Evolutionary conservation across 768 basidiomycete species (phyloP), one percentile per base, ranked within the genome.

Genomic region (Xerocomellus chrysenteron): DNA sequence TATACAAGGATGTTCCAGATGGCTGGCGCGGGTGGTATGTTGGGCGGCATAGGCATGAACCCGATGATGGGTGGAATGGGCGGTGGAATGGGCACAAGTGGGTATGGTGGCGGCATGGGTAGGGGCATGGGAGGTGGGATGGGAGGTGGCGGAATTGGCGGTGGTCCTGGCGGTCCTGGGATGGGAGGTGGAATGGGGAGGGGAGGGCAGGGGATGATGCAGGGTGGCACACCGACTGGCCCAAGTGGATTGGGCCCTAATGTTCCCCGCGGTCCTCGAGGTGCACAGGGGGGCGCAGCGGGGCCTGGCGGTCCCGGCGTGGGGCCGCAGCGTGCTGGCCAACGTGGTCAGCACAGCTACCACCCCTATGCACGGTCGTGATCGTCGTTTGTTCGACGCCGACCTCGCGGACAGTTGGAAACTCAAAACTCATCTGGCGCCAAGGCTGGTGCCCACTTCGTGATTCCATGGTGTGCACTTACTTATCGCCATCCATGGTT

Each of bases 1-100:
- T 98, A 97, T 74, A 92, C 94, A 36, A 88, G 93, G 59, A 98
- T 98, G 96, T 88, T 92, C 80, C 86, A 88, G 68, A 88, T 91
- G 77, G 82, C 90, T 47, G 82, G 83, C 37, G 84, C 77, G 0
- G 80, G 79, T 3, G 75, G 75, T 53, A 72, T 71, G 63, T 76
- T 72, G 73, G 72, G 72, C 8, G 75, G 73, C 8, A 78, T 77
- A 73, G 76, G 76, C n/a, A 74, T 74, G 73, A 72, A 57, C 36
- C 64, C 65, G 2, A 73, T 71, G 71, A 71, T 72, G 58, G 65
- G 71, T 28, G 73, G 74, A 4, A 75, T 78, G 61, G 57, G 65
- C 9, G 63, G 64, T n/a, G 65, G 66, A 2, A 72, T 74, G 54
- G 48, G 56, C 19, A 46, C 76, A 65, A 36, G 72, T 62, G 63